Evolutionary conservation across 495 filamentous ascomycete genomes (phyloP).

Genomic region (Bacidia gigantensis): DNA sequence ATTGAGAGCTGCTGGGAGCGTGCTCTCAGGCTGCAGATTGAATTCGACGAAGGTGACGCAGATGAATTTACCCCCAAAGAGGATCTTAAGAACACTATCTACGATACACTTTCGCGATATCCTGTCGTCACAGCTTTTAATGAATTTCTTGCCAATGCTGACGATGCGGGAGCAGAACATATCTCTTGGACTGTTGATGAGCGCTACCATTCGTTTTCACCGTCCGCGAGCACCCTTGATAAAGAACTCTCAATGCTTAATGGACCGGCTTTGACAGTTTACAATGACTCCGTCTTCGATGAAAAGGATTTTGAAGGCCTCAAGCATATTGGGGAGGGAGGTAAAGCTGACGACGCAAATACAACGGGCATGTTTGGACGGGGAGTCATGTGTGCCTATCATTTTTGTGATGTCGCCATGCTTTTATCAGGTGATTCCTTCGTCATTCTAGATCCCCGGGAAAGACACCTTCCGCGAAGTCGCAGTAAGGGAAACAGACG

Average conservation of each 20-base stretch:
- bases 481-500: slow-evolving; percentile 10
- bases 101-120: slow-evolving; percentile 29
- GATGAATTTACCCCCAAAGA: slow-evolving; percentile 31
- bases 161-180: slow-evolving; percentile 25
- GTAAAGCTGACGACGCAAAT: slow-evolving; percentile 22
- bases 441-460: slow-evolving; percentile 29
- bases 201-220: slow-evolving; percentile 5
- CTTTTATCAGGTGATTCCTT: slow-evolving; percentile 26
- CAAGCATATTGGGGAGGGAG: slow-evolving; percentile 28
- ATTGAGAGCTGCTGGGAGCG: slow-evolving; percentile 19
- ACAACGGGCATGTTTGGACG: slow-evolving; percentile 31
- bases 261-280: slow-evolving; percentile 27
- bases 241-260: slow-evolving; percentile 20
- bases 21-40: slow-evolving; percentile 19
- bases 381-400: slow-evolving; percentile 33
- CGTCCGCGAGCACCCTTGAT: slow-evolving; percentile 15
- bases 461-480: slow-evolving; percentile 20
- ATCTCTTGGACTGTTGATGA: slow-evolving; percentile 28
- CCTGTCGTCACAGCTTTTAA: slow-evolving; percentile 26
- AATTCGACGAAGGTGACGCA: slow-evolving; percentile 21
- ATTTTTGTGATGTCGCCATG: slow-evolving; percentile 32
- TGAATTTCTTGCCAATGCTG: slow-evolving; percentile 34
- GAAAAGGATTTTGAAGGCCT: slow-evolving; percentile 27
- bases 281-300: slow-evolving; percentile 27
- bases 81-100: slow-evolving; percentile 22